Conservation (phyloP, 352 stramenopile species). For the Phytophthora pinifolia region DNA sequence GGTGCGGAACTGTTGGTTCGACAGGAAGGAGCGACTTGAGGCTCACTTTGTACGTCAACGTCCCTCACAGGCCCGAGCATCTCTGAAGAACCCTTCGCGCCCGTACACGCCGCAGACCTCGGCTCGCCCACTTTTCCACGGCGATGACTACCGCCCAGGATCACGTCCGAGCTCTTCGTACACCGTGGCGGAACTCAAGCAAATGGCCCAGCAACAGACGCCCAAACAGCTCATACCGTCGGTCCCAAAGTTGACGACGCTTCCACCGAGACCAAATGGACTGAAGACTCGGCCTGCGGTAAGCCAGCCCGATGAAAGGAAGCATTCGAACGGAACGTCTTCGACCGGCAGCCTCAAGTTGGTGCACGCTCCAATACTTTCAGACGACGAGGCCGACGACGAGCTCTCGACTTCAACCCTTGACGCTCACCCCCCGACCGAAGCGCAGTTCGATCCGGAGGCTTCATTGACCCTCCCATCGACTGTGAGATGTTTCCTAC, state of each 20-base stretch:
- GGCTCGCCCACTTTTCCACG: slow-evolving; percentile 65
- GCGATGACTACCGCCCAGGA: slow-evolving; percentile 70
- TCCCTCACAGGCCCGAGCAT: slow-evolving; percentile 57
- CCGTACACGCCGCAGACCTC: slow-evolving; percentile 70
- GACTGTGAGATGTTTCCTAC: slow-evolving; percentile 17
- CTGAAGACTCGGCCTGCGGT: slow-evolving; percentile 14
- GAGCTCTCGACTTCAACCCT: background rate
- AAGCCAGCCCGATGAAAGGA: background rate
- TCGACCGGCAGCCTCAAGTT: slow-evolving; percentile 35
- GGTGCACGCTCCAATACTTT: slow-evolving; percentile 41
- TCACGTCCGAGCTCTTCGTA: slow-evolving; percentile 75
- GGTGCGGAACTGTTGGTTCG: slow-evolving; percentile 20
- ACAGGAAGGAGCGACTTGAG: background rate
- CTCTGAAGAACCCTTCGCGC: slow-evolving; percentile 80
- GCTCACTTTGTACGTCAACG: slow-evolving; percentile 1
- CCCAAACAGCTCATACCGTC: slow-evolving; percentile 16
- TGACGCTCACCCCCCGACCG: background rate
- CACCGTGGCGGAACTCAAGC: slow-evolving; percentile 42
- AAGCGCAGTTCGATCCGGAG: slow-evolving; percentile 38
- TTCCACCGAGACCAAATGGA: slow-evolving; percentile 19
- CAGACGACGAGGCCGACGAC: slow-evolving; percentile 19
- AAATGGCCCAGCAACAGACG: slow-evolving; percentile 35
- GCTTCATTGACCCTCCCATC: slow-evolving; percentile 56
- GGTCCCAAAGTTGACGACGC: slow-evolving; percentile 8
- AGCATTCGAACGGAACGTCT: background rate